These are phyloP conservation scores for Sarocladium brachiariae DNA, from an alignment of 2,329 filamentous ascomycete species.

Conservation along the genomic window DNA sequence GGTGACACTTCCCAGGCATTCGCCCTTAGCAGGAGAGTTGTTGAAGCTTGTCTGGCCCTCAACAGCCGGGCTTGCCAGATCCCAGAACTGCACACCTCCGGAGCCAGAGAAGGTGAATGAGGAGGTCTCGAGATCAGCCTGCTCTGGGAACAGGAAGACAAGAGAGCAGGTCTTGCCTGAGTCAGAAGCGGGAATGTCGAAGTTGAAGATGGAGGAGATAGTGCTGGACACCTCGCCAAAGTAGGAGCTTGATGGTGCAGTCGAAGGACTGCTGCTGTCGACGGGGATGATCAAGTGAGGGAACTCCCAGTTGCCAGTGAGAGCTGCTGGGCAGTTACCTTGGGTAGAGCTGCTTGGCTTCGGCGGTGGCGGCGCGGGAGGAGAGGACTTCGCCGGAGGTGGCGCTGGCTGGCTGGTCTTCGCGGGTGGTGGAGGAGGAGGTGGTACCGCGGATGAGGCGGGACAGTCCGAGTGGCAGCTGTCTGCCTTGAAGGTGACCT, in stretches of 20 bases:
- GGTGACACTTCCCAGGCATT: conserved; percentile 33
- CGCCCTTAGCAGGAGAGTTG: conserved; percentile 34
- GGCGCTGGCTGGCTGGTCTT: conserved; percentile 7
- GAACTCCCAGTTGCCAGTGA: conserved; percentile 42
- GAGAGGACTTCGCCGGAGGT: neutral
- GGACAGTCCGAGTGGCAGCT: conserved; percentile 23
- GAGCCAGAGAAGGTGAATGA: conserved; percentile 40
- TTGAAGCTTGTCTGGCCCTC: conserved; percentile 46
- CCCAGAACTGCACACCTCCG: conserved; percentile 46
- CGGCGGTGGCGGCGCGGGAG: conserved; percentile 12
- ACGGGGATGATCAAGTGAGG: conserved; percentile 59
- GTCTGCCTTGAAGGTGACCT: conserved; percentile 38
- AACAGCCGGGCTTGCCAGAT: conserved; percentile 38
- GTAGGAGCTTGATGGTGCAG: conserved; percentile 44
- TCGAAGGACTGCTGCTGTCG: conserved; percentile 44
- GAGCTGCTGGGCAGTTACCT: conserved; percentile 34
- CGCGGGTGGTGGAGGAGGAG: neutral
- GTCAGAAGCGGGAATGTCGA: conserved; percentile 52
- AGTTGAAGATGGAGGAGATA: conserved; percentile 59
- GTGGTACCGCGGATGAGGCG: neutral
- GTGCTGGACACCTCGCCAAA: conserved; percentile 48
- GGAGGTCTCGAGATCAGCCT: conserved; percentile 52
- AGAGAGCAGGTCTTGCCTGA: conserved; percentile 54
- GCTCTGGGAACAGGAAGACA: conserved; percentile 56
- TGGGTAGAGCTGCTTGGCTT: neutral